Percentiles rank a stretch among this genome's conserved stretches.
phyloP scores from a whole-genome alignment of 768 basidiomycete species.

The Steccherinum ochraceum region DNA sequence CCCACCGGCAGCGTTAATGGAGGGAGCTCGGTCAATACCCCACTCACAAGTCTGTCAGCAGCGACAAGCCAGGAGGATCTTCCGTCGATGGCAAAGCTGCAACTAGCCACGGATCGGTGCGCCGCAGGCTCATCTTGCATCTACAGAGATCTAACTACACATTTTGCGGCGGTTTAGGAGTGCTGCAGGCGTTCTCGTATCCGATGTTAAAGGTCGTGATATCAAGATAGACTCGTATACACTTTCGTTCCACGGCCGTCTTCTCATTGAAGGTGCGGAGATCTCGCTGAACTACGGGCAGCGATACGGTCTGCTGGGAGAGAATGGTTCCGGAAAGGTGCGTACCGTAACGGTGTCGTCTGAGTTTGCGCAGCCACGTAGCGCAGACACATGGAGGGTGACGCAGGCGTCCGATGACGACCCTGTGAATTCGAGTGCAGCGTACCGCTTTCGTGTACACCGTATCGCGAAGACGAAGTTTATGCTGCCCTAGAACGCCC shows the following conservation, averaged over 20 bases:
- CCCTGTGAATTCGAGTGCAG: too few relatives aligned
- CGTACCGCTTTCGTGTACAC: too few relatives aligned
- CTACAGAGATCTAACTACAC: constrained; percentile 4
- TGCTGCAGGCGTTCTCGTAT: constrained; percentile 87
- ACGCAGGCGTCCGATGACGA: too few relatives aligned
- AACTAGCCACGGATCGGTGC: constrained; percentile 84
- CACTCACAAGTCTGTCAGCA: constrained; percentile 77
- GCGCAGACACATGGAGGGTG: too few relatives aligned
- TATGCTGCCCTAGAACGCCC: too few relatives aligned
- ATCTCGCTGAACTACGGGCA: constrained; percentile 85
- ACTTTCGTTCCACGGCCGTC: constrained; percentile 93
- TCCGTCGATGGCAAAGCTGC: constrained; percentile 81
- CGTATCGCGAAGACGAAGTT: too few relatives aligned
- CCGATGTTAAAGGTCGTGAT: constrained; percentile 88
- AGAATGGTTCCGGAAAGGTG: constrained; percentile 99
- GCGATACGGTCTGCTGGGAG: constrained; percentile 90
- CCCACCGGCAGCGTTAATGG: constrained; percentile 62
- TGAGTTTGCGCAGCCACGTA: too few relatives aligned
- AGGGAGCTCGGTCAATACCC: constrained; percentile 60
- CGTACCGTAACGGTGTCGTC: too few relatives aligned
- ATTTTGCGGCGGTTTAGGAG: constrained; percentile 43
- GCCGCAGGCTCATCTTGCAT: constrained; percentile 11
- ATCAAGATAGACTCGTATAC: constrained; percentile 97
- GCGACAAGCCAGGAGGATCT: constrained; percentile 79
- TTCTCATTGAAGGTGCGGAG: constrained; percentile 67